These are phyloP conservation scores for Didymella glomerata DNA, from an alignment of 2,329 filamentous ascomycete species.

Conservation along the genomic window DNA sequence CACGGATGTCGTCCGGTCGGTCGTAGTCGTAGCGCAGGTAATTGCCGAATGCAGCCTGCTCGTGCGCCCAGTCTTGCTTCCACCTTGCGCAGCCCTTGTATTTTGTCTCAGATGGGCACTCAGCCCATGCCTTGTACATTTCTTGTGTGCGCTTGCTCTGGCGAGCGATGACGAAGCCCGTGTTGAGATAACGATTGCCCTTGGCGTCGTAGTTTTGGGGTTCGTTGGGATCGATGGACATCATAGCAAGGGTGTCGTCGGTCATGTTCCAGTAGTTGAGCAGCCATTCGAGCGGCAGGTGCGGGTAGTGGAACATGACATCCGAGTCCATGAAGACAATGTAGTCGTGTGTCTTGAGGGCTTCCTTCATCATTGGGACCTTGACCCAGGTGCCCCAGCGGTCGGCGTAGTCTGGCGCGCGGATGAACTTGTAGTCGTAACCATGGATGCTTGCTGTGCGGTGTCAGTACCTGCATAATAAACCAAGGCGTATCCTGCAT, in stretches of 20 bases:
- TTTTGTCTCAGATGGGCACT: conserved; percentile 47
- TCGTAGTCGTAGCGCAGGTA: conserved; percentile 52
- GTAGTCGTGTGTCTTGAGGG: conserved; percentile 54
- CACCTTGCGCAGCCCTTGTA: conserved; percentile 49
- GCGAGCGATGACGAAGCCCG: conserved; percentile 57
- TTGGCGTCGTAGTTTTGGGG: conserved; percentile 54
- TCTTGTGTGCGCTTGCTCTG: conserved; percentile 50
- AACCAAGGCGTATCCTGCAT: conserved; percentile 7
- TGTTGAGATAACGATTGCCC: conserved; percentile 55
- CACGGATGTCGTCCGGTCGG: conserved; percentile 49
- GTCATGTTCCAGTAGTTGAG: conserved; percentile 61
- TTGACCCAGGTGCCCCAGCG: conserved; percentile 61
- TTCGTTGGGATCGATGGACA: conserved; percentile 57
- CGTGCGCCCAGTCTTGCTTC: conserved; percentile 50
- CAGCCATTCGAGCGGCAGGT: conserved; percentile 61
- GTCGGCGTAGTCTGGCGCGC: conserved; percentile 53
- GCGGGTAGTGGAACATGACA: conserved; percentile 57
- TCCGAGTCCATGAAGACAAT: conserved; percentile 61
- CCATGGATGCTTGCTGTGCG: conserved; percentile 57
- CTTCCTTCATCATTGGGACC: conserved; percentile 56
- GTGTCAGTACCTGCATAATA: conserved; percentile 22
- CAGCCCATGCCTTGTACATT: conserved; percentile 51
- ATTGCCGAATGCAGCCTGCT: conserved; percentile 52
- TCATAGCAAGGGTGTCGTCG: conserved; percentile 56
- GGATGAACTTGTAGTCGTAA: conserved; percentile 60